These are phyloP conservation scores for Myriosclerotinia curreyana DNA, from an alignment of 2,329 filamentous ascomycete genomes.

Conservation along the genomic window DNA sequence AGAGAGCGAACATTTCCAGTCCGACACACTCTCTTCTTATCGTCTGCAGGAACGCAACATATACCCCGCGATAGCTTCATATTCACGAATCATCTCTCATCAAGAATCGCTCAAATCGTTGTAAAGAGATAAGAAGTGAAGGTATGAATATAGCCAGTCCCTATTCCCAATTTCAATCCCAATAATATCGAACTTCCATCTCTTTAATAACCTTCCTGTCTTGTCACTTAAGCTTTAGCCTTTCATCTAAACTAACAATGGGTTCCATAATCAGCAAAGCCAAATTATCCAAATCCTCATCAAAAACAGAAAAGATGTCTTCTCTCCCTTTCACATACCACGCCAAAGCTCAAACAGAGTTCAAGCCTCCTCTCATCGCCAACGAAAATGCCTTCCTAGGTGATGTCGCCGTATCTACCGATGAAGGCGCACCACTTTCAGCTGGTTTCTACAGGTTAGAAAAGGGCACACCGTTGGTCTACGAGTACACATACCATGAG, in stretches of 20 bases:
- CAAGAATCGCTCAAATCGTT: not conserved
- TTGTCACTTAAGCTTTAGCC: not conserved
- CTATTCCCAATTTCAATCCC: not conserved
- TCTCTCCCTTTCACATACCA: constrained; percentile 44
- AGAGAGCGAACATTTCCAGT: constrained; percentile 27
- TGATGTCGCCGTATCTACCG: constrained; percentile 49
- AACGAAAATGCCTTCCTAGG: constrained; percentile 62
- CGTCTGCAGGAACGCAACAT: constrained; percentile 19
- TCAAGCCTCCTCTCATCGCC: constrained; percentile 59
- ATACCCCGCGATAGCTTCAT: constrained; percentile 20
- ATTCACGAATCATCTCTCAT: constrained; percentile 1
- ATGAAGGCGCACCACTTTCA: constrained; percentile 53
- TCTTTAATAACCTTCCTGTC: not conserved
- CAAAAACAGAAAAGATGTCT: constrained; percentile 28
- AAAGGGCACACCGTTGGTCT: constrained; percentile 59
- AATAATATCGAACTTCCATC: not conserved
- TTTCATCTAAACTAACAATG: constrained; percentile 34
- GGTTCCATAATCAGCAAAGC: constrained; percentile 38
- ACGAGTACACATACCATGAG: constrained; percentile 63
- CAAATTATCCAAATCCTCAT: constrained; percentile 27
- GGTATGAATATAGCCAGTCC: constrained; percentile 21
- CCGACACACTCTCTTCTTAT: constrained; percentile 23
- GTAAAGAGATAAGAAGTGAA: constrained; percentile 25
- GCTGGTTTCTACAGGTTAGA: constrained; percentile 61
- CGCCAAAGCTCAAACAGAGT: constrained; percentile 51